Conservation (phyloP, 805 yeast species). For the Metschnikowia vanudenii region DNA sequence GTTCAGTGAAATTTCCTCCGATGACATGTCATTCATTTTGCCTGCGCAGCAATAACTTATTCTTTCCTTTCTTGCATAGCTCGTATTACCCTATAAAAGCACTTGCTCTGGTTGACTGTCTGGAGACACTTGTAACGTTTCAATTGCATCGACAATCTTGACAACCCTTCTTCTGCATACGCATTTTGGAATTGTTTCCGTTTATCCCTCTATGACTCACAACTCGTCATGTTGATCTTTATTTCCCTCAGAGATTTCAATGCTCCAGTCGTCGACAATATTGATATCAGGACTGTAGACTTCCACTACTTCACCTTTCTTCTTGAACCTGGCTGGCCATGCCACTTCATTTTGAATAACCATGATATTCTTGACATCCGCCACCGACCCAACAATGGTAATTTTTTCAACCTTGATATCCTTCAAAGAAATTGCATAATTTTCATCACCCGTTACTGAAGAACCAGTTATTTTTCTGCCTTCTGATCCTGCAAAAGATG, state of each 20-base stretch:
- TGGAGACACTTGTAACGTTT: too few relatives aligned
- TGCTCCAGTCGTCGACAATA: constrained; percentile 11
- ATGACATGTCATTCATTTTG: too few relatives aligned
- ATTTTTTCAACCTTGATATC: constrained; percentile 54
- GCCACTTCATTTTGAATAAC: constrained; percentile 39
- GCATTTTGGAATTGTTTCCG: too few relatives aligned
- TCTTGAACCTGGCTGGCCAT: constrained; percentile 31
- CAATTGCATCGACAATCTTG: too few relatives aligned
- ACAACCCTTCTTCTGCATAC: too few relatives aligned
- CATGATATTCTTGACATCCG: constrained; percentile 18
- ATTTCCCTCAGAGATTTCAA: constrained; percentile 1
- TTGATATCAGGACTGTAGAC: constrained; percentile 11
- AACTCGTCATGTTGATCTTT: constrained; percentile 13
- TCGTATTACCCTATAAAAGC: too few relatives aligned
- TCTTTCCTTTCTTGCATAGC: too few relatives aligned
- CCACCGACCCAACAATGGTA: constrained; percentile 43
- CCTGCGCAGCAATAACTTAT: too few relatives aligned
- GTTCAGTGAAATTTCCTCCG: too few relatives aligned
- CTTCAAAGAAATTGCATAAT: constrained; percentile 24
- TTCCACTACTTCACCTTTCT: constrained; percentile 4
- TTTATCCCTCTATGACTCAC: background rate
- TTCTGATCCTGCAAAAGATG: constrained; percentile 32
- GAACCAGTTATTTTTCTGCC: constrained; percentile 8
- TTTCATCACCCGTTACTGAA: constrained; percentile 4
- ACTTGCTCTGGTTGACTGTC: too few relatives aligned